Percentiles rank a stretch among this genome's conserved stretches.
Evolutionary conservation across 345 rosid genomes (phyloP).

Genomic region (rapeseed (Brassica napus)): Da-Ae NC_063436.1:7365001-7365500

Average conservation of each 20-base stretch:
- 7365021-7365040: not conserved
- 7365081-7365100: not conserved
- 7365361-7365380: not conserved
- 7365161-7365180: constrained; percentile 1
- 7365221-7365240: not conserved
- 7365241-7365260: not conserved
- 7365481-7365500: not conserved
- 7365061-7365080: not conserved
- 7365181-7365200: not conserved
- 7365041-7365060: not conserved
- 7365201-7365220: not conserved
- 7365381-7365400: not conserved
- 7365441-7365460: not conserved
- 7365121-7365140: constrained; percentile 1
- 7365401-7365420: not conserved
- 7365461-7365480: not conserved
- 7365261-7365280: not conserved
- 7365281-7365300: not conserved
- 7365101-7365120: not conserved
- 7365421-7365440: not conserved
- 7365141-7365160: constrained; percentile 1
- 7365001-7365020: not conserved
- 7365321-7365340: not conserved
- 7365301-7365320: not conserved
- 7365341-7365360: not conserved